Base-by-base conservation (phyloP, 2,329 filamentous ascomycete species). In the Leptodontidium sp. region DNA sequence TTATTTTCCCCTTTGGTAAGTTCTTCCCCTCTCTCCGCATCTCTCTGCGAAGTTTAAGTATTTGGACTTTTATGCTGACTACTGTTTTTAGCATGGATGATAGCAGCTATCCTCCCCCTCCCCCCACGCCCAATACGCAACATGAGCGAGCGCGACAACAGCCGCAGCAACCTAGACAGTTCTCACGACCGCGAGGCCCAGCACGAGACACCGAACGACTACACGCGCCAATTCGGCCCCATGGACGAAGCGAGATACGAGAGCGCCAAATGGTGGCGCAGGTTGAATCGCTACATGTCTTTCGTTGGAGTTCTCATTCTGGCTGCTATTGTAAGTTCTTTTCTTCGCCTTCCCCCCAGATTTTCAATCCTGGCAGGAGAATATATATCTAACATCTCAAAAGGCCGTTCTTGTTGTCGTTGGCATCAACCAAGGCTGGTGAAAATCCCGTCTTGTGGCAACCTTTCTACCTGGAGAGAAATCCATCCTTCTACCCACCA, bases 1-100 rank as follows among this genome's bases (percentile, higher is more conserved):
- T 97, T 76, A 82, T 95, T 58, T 88, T 93, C 76, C 93, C 93
- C 6, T 85, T 93, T 70, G 84, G 89, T 91, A 81, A 80, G 88
- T 79, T 43, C 64, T 70, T 58, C 66, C 24, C 11, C 65, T 4
- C 3, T 32, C 70, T 55, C 40, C 12, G 11, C 6, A 26, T 65
- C 21, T 35, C 8, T 32, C 24, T 8, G 14, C 40, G 21, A 52
- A 21, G 6, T 2, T 38, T 43, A 45, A 26, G 8, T 45, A 9
- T 24, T 49, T 49, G 50, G 52, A 38, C 2, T 45, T 32, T 29
- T 32, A 57, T 26, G 24, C 67, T 71, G 65, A 72, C 50, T 35
- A 64, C 61, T 26, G 24, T 26, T 4, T 57, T 67, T 73, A 91
- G 91, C 90, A 66, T 97, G 93, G 93, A 92, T 95, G 82, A 83